Evolutionary conservation across 148 eudicot genomes (phyloP).

Genomic region (Diospyros lotus): DNA sequence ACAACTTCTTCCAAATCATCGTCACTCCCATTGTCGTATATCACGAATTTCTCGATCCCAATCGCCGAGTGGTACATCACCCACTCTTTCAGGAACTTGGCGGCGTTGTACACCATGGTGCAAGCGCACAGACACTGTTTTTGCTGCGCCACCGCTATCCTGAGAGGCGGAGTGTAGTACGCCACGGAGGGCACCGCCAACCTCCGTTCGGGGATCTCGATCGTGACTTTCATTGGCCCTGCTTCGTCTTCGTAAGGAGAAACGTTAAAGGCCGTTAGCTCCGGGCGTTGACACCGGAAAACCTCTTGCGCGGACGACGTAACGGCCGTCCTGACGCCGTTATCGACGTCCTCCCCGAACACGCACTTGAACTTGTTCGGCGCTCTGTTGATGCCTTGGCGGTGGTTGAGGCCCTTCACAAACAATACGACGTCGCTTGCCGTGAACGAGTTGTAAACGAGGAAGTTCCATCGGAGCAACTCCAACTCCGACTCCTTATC

Average conservation of each 20-base stretch:
- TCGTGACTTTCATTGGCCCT: conserved; percentile 28
- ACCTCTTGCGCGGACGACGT: conserved; percentile 56
- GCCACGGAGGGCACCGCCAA: conserved; percentile 48
- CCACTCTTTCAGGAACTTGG: conserved; percentile 69
- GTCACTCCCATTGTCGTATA: conserved; percentile 73
- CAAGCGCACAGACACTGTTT: conserved; percentile 55
- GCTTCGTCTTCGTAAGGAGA: background rate
- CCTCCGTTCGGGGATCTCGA: conserved; percentile 29
- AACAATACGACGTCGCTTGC: conserved; percentile 59
- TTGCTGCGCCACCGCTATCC: conserved; percentile 5
- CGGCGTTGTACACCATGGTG: conserved; percentile 70
- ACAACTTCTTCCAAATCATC: conserved; percentile 37
- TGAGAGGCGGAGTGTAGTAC: conserved; percentile 34
- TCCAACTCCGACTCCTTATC: too few species aligned
- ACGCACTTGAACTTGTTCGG: conserved; percentile 49
- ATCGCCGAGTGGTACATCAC: conserved; percentile 52
- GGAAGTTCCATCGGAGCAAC: conserved; percentile 44
- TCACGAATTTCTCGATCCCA: conserved; percentile 52
- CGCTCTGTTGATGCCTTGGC: conserved; percentile 42
- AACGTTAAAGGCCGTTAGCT: background rate
- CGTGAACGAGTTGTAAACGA: conserved; percentile 49
- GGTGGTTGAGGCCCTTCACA: conserved; percentile 56
- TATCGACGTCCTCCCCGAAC: conserved; percentile 24
- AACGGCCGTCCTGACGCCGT: conserved; percentile 43
- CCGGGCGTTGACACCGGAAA: conserved; percentile 55